These are phyloP conservation scores for Nakaseomyces delphensis DNA, from an alignment of 1,139 yeast genomes.

Conservation along the genomic window DNA sequence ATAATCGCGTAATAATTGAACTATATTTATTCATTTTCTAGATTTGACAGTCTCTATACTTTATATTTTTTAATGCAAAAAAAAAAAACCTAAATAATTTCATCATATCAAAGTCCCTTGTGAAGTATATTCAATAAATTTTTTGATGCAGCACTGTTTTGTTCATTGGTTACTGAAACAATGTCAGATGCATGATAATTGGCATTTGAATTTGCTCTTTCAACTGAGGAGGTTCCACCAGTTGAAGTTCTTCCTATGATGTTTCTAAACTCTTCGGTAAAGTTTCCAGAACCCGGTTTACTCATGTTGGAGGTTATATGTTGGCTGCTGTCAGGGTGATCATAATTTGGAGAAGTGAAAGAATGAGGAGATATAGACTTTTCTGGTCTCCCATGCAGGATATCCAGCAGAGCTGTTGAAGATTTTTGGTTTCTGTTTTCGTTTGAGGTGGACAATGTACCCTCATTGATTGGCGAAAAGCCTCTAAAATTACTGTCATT, in stretches of 20 bases:
- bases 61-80: neutral
- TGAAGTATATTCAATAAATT: slow-evolving; percentile 2
- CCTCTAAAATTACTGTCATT: neutral
- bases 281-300: neutral
- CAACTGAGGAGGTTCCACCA: neutral
- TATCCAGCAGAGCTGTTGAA: slow-evolving; percentile 2
- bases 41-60: neutral
- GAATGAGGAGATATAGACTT: neutral
- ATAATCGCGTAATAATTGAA: too few relatives aligned
- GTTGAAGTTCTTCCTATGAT: slow-evolving; percentile 1
- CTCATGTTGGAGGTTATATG: neutral
- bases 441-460: slow-evolving; percentile 1
- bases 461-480: neutral
- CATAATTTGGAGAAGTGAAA: neutral
- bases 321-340: neutral
- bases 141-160: neutral
- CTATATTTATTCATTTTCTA: neutral
- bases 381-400: neutral
- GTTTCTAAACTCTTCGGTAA: neutral
- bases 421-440: neutral
- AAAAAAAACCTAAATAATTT: too few relatives aligned
- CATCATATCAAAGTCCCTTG: slow-evolving; percentile 2
- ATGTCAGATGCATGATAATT: neutral
- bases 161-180: neutral
- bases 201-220: neutral